Conservation (phyloP, 2,329 filamentous ascomycete species). For the Colletotrichum theobromicola region DNA sequence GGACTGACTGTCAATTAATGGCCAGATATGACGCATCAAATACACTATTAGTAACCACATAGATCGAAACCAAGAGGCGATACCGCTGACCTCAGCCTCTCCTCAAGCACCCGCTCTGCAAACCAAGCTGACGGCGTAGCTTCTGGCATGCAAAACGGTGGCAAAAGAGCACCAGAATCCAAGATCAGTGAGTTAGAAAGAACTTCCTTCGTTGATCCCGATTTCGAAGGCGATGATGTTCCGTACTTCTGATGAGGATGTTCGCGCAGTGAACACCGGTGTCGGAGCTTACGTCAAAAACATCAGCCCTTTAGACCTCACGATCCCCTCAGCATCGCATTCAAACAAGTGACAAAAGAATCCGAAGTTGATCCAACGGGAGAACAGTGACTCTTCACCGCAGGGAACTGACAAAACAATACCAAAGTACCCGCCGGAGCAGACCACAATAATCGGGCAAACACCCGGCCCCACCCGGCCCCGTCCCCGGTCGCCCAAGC, state of each 20-base stretch:
- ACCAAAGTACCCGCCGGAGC: not conserved
- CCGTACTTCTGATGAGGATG: not conserved
- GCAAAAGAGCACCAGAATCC: accelerated
- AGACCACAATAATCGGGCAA: not conserved
- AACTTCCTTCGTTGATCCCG: too few relatives aligned
- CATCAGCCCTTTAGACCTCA: not conserved
- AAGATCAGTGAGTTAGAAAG: too few relatives aligned
- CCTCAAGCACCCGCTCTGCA: too few relatives aligned
- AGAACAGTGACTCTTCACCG: not conserved
- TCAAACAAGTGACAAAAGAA: not conserved
- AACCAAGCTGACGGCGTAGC: too few relatives aligned
- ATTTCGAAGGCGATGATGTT: not conserved
- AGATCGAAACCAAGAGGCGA: too few relatives aligned
- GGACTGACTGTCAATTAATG: accelerated
- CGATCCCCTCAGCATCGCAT: not conserved
- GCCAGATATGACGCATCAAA: accelerated
- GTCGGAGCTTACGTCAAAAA: not conserved
- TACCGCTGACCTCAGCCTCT: too few relatives aligned
- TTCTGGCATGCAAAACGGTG: too few relatives aligned
- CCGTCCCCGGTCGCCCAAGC: not conserved
- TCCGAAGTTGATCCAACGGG: accelerated
- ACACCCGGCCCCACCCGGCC: not conserved
- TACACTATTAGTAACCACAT: too few relatives aligned
- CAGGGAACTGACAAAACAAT: accelerated
- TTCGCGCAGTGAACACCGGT: too few relatives aligned